These are phyloP conservation scores for Lippia alba DNA, from an alignment of 305 asterid species.

Conservation along the genomic window DNA sequence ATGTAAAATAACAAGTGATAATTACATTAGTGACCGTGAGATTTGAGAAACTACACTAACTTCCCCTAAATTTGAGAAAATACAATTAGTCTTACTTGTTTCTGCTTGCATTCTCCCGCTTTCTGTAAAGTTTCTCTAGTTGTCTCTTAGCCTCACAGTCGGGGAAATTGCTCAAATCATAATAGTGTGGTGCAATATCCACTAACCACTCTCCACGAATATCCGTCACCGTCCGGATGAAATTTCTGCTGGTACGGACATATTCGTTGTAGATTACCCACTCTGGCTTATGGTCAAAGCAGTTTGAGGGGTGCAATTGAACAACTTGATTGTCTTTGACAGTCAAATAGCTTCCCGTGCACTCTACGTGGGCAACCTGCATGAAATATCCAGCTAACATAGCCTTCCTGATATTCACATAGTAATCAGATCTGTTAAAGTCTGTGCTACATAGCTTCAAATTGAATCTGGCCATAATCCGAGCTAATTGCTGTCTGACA, in stretches of 20 bases:
- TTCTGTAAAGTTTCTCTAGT: slow-evolving; percentile 80
- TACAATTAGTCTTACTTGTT: too few species aligned
- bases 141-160: slow-evolving; percentile 91
- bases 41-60: too few species aligned
- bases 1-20: too few species aligned
- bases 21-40: too few species aligned
- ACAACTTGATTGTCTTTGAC: too few species aligned
- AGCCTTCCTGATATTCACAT: slow-evolving; percentile 92
- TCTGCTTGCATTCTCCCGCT: slow-evolving; percentile 67
- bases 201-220: too few species aligned
- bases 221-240: slow-evolving; percentile 93
- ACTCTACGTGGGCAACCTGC: slow-evolving; percentile 99
- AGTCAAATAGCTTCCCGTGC: slow-evolving; percentile 90
- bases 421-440: slow-evolving; percentile 95
- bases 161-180: slow-evolving; percentile 85
- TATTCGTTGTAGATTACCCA: too few species aligned
- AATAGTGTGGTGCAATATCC: slow-evolving; percentile 96
- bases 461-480: too few species aligned
- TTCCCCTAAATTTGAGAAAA: too few species aligned
- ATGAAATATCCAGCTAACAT: slow-evolving; percentile 99
- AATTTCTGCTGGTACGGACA: slow-evolving; percentile 92
- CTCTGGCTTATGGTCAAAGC: slow-evolving; percentile 95
- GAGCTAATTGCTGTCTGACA: too few species aligned
- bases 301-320: slow-evolving; percentile 92
- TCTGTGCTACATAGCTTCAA: too few species aligned